Base-by-base conservation (phyloP, 192 early-diverging fungal genomes). In the Entophlyctis luteolus region DNA sequence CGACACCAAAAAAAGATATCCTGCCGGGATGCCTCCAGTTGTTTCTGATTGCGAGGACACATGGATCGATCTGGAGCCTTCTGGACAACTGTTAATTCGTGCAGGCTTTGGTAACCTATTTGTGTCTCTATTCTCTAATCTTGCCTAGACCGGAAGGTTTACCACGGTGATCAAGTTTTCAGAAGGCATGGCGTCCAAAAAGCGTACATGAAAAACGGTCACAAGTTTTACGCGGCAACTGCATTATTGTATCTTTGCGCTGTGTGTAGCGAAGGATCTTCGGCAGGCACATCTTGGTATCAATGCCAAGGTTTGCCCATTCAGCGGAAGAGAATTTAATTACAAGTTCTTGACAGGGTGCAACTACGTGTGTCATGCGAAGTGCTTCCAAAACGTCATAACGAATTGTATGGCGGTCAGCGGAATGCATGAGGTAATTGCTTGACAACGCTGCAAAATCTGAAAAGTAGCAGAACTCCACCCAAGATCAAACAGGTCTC, bases 181-280 rank as follows among this genome's bases (percentile, higher is more conserved):
- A 46, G 81, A 27, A 65, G 76, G 25, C 38, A 67, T 27, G 68
- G 74, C 25, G 77, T 83, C 25, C 78, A 78, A 47, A 83, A 83
- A 46, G 67, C 76, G 8, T 81, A 72, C 50, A 76, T 75, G 16
- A 39, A 67, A 77, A 92, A 93, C 74, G 95, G 96, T 1, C 96
- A 98, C 71, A 81, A 90, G 68, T 98, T 96, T 77, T 96, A 94
- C 77, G 90, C 93, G 55, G 90, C 96, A 62, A 93, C 94, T 89
- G 28, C 58, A 10, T 35, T 60, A 12, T 42, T 60, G 36, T 42
- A 45, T 35, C 87, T 88, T 70, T 98, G 96, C 74, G 93, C 94
- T 3, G 71, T 96, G 2, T 98, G 96, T 78, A 84, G 86, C 50
- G 95, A 97, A 70, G 91, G 95, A 62, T 87, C 91, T 34, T 14